Evolutionary conservation across 768 basidiomycete species (phyloP).

Genomic region (Dacryopinax primogenitus): DNA sequence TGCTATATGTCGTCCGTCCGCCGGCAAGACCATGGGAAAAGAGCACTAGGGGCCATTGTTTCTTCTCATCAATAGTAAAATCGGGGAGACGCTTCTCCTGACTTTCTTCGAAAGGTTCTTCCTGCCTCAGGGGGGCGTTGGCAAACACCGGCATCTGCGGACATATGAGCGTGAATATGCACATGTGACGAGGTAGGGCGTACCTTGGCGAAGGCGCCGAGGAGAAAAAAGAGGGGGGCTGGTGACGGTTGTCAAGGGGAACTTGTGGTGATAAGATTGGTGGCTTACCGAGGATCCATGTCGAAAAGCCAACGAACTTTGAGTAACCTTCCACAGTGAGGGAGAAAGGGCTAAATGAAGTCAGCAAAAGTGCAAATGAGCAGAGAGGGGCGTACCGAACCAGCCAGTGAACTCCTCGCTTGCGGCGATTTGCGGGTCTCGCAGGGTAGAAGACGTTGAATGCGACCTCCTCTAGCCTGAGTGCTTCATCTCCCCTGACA

Average conservation of each 20-base stretch:
- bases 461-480: conserved; percentile 47
- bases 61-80: not conserved
- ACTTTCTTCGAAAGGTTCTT: not conserved
- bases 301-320: conserved; percentile 28
- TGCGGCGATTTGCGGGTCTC: conserved; percentile 22
- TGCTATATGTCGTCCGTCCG: conserved; percentile 57
- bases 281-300: conserved; percentile 8
- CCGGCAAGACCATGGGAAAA: conserved; percentile 80
- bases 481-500: conserved; percentile 28
- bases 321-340: conserved; percentile 39
- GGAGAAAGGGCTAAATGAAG: conserved; percentile 27
- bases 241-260: not conserved
- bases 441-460: conserved; percentile 59
- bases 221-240: conserved; percentile 12
- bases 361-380: not conserved
- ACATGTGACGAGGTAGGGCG: not conserved
- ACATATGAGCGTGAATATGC: not conserved
- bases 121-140: conserved; percentile 39
- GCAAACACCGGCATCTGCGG: conserved; percentile 44
- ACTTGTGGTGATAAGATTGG: not conserved
- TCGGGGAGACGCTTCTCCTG: conserved; percentile 12
- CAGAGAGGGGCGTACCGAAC: conserved; percentile 33
- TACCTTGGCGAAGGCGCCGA: conserved; percentile 3
- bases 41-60: conserved; percentile 62
- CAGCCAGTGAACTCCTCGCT: conserved; percentile 44